Evolutionary conservation across 306 rosid genomes (phyloP), one percentile per base, ranked within the genome.

Genomic region (Cucurbita argyrosperma): DNA sequence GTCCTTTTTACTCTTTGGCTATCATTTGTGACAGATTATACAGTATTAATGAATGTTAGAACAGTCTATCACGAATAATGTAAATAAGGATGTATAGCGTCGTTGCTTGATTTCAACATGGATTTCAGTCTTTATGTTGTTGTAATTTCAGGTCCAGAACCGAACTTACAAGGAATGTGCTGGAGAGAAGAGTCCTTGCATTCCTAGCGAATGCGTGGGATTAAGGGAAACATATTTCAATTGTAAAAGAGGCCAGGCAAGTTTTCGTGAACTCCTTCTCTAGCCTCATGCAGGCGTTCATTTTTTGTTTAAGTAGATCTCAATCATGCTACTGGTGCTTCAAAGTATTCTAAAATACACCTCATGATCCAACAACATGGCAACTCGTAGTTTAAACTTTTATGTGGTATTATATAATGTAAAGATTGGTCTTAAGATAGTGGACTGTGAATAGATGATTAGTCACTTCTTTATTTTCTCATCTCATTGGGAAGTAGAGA

Each of bases 171-270:
- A 79, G 77, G 97, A 94, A 21, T 94, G 98, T 55, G 89, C 85
- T 40, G 96, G 97, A 70, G 96, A 90, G 88, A 90, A 86, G 90
- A 78, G 78, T 76, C 98, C 98, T 26, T 85, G 90, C 46, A 90
- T 94, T 66, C 72, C 98, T n/a, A 89, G 88, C 19, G 96, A 94
- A 62, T 90, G 98, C 70, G 85, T 88, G 43, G 97, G 98, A 75
- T 85, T 94, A 60, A 86, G 98, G 83, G 98, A 94, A 85, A 94
- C 98, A 57, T 90, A 86, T 77, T 94, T 94, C 92, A 89, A 90
- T 77, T 94, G 98, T 93, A 94, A 94, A 79, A 88, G 98, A 79
- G 98, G 98, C 79, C 98, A 94, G 90, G 90, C 84, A 80, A 77
- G 87, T 76, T 4, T 61, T 38, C 65, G n/a, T 49, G 18, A 6